Evolutionary conservation across 164 flowering plant genomes (phyloP), one percentile per base, ranked within the genome.

Genomic region (Vitis rupestris): DNA sequence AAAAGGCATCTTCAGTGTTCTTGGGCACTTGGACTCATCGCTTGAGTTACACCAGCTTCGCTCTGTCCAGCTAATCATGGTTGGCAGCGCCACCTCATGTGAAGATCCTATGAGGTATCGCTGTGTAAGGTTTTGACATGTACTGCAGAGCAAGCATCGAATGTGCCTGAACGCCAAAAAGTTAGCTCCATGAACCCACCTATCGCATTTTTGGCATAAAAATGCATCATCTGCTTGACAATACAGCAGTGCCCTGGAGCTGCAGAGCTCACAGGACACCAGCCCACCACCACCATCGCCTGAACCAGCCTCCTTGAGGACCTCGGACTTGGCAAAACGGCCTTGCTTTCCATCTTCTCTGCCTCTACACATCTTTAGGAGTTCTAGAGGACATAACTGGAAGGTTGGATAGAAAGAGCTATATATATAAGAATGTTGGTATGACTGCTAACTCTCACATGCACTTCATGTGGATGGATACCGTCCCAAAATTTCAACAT

Each of bases 171-270:
- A 66, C 4, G 87, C 93, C 30, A 86, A 72, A 75, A 86, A 80
- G 54, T 86, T 86, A 15, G 90, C 90, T 31, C 77, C 81, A 68
- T 88, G 90, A 54, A 85, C 89, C 76, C 65, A 67, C 68, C 51
- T 76, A 56, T 86, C 89, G 58, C 93, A 86, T 68, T 80, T 81
- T 17, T 64, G 8, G 54, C 93, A 86, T 13, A 88, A 72, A 73
- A 67, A 86, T 0, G 93, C 90, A 16, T 82, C 82, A 59, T 88
- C 93, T 0, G 93, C 90, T 59, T 78, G 78, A 69, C 90, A 88
- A 63, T 85, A 86, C 51, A 86, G 23, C 2, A 80, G 50, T n/a
- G 88, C 88, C 73, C 57, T 64, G 2, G 72, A 71, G 5, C 73
- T 53, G 37, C 87, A 85, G n/a, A 85, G 87, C 81, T 85, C 88